Base-by-base conservation (phyloP, 257 asterid species). In the Jacaranda copaia region DNA sequence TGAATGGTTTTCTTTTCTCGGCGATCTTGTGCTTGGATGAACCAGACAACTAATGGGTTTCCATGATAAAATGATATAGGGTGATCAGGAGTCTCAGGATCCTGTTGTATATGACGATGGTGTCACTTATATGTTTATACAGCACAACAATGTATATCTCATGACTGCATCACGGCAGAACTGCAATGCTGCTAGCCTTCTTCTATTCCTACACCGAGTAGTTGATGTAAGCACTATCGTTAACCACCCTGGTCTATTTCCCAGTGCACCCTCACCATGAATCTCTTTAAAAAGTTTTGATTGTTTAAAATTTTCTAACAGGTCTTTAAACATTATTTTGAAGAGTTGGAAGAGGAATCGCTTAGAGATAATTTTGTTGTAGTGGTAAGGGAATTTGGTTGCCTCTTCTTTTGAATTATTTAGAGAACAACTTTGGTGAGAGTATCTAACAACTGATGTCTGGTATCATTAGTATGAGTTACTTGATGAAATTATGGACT, bases 401-500 rank as follows among this genome's bases (percentile, higher is more conserved):
- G 61, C 62, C 14, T 42, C 69, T 71, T 65, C 63, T 77, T 75
- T 70, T 73, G 65, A 55, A 61, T 79, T 59, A 20, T 49, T 16
- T 42, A 63, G 40, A 51, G 5, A 14, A 70, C 49, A 59, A 25
- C 18, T 81, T 61, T 10, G 66, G 59, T 36, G 46, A n/a, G 9
- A 36, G 73, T 74, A 65, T 53, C 35, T 36, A 56, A 76, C 55
- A 48, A 43, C 57, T 83, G 75, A 71, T 81, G 25, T 60, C 73
- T 69, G 77, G 48, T 68, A 14, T 83, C 67, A 46, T 76, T 78
- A 96, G 98, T 96, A 96, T 67, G 99, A 96, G 88, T 87, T 96
- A 77, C 98, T 96, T 74, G 99, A 96, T 39, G 99, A 96, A 81
- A 93, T 96, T 82, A 96, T 96, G 99, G 99, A 96, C 85, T 96